Base-by-base conservation (phyloP, 345 rosid species). In the Eutrema yunnanense region DNA sequence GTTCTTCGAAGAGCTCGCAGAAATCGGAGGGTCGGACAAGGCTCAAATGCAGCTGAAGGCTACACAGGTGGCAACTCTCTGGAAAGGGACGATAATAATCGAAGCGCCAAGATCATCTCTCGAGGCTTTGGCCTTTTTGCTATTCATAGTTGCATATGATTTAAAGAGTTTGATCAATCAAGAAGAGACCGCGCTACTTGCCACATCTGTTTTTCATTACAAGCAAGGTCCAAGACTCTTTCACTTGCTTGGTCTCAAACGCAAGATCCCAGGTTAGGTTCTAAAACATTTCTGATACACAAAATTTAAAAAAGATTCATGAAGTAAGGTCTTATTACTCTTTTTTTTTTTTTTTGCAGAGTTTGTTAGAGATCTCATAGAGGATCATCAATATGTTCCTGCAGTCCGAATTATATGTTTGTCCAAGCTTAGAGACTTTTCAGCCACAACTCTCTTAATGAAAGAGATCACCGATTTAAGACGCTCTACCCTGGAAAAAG, bases 321-420 rank as follows among this genome's bases (percentile, higher is more conserved):
- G 33, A 67, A 9, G 38, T 8, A 27, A 6, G 6, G 27, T 51
- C 60, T 66, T 26, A 51, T 42, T 6, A 67, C 9, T 41, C 52
- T 9, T 30, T 53, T 22, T 4, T 19, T 22, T 22, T 32, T 54
- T 22, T 43, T 43, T 55, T 55, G 62, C 72, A 67, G 62, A 67
- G 11, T 32, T 32, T 11, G 64, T 69, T 33, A 14, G 9, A 69
- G 36, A 37, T 5, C 64, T 69, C 54, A 69, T 56, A 33, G 12
- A 34, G 6, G 22, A 32, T 34, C 54, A 37, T 4, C 73, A 33
- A 6, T 54, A 55, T 8, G 11, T 64, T 48, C 64, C 55, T 13
- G 73, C 73, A 8, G 73, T 34, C 36, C 54, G 73, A 13, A 48
- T 69, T 8, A 36, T 56, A 43, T 69, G 64, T 44, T 56, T 69